Conservation (phyloP, 1,139 yeast species). For the Geotrichum bryndzae region DNA sequence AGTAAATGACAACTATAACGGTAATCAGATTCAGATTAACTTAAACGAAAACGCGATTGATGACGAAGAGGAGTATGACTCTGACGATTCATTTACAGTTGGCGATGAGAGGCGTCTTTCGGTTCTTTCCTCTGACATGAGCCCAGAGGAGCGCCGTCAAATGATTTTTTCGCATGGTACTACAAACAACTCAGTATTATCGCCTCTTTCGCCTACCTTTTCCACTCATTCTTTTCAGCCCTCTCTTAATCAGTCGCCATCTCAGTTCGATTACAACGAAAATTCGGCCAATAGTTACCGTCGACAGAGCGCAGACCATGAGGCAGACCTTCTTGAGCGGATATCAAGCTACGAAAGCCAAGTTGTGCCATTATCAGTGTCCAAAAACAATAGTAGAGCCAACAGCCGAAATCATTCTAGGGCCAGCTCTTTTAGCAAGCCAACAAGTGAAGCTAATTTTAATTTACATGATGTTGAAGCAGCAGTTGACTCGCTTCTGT, state of each 20-base stretch:
- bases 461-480: constrained; percentile 6
- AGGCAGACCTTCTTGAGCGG: neutral
- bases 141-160: neutral
- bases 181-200: neutral
- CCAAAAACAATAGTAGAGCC: neutral
- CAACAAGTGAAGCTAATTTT: neutral
- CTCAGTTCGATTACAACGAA: neutral
- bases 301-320: neutral
- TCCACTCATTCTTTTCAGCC: neutral
- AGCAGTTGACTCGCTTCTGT: constrained; percentile 9
- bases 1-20: neutral
- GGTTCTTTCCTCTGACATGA: constrained; percentile 1
- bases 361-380: constrained; percentile 4
- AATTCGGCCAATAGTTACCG: neutral
- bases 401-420: neutral
- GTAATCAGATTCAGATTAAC: neutral
- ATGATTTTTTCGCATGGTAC: neutral
- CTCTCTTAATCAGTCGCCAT: neutral
- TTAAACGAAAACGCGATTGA: neutral
- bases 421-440: neutral
- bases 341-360: constrained; percentile 4
- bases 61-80: constrained; percentile 10
- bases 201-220: neutral
- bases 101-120: constrained; percentile 16
- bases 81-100: constrained; percentile 17